Percentiles rank a stretch among this genome's conserved stretches.
Conservation (phyloP, 164 flowering plant genomes). For the Annona cherimola region DNA sequence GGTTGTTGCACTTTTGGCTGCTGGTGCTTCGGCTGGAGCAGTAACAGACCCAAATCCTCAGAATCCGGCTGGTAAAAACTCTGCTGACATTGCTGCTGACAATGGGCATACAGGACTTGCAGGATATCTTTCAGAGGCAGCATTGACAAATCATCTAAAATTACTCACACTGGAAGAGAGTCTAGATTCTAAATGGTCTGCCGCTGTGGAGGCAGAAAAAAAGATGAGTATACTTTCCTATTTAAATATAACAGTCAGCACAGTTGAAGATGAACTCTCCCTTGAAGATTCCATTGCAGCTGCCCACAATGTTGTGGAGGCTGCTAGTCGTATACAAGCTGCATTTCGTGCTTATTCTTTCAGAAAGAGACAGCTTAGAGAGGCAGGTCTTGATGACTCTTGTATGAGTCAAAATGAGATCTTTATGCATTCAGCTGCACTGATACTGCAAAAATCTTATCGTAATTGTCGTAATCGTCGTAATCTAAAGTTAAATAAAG, state of each 20-base stretch:
- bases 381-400: conserved; percentile 30
- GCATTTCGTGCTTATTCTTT: conserved; percentile 98
- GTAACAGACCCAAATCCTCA: conserved; percentile 81
- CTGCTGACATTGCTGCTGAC: conserved; percentile 73
- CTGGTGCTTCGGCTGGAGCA: conserved; percentile 87
- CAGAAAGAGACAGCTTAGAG: conserved; percentile 52
- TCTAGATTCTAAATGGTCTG: conserved; percentile 70
- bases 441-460: conserved; percentile 29
- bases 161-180: conserved; percentile 75
- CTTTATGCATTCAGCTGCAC: conserved; percentile 48
- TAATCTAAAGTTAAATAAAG: conserved; percentile 44
- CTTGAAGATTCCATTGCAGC: conserved; percentile 73
- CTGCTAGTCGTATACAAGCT: conserved; percentile 93
- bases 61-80: conserved; percentile 67
- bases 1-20: conserved; percentile 89
- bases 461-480: conserved; percentile 36
- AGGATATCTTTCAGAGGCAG: conserved; percentile 90
- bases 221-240: conserved; percentile 48
- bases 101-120: conserved; percentile 86
- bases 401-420: conserved; percentile 41
- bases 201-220: conserved; percentile 68
- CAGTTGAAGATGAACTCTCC: conserved; percentile 52
- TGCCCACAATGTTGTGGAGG: conserved; percentile 84
- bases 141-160: conserved; percentile 76
- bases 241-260: conserved; percentile 10